Conservation (phyloP, 2,329 filamentous ascomycete species). For the Xylaria arbuscula region DNA sequence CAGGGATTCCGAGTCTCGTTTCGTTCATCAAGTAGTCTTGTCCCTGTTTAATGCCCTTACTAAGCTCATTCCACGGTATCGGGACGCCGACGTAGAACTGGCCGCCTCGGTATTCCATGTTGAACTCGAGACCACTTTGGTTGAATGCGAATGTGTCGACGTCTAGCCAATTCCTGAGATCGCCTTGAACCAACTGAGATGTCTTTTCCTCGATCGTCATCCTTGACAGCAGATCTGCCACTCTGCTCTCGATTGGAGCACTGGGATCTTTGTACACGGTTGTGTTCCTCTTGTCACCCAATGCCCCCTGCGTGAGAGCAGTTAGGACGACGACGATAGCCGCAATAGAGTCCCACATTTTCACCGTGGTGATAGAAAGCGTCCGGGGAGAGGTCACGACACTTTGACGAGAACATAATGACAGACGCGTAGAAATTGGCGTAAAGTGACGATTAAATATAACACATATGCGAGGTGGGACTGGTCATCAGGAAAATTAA, state of each 20-base stretch:
- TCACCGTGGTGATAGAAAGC: conserved; percentile 23
- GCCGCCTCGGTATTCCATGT: conserved; percentile 73
- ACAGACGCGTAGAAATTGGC: conserved; percentile 8
- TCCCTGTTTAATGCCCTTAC: conserved; percentile 69
- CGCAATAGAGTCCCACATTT: conserved; percentile 41
- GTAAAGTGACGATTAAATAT: conserved; percentile 34
- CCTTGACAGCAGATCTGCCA: conserved; percentile 73
- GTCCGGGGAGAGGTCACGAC: conserved; percentile 17
- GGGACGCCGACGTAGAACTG: conserved; percentile 79
- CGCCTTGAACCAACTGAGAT: conserved; percentile 75
- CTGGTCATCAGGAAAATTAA: conserved; percentile 2
- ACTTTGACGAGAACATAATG: neutral
- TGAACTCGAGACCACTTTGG: conserved; percentile 72
- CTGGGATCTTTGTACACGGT: conserved; percentile 71
- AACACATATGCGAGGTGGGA: neutral
- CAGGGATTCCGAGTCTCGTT: conserved; percentile 76
- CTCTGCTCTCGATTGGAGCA: conserved; percentile 70
- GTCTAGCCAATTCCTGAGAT: conserved; percentile 79
- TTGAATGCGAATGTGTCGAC: conserved; percentile 75
- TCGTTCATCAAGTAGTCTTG: conserved; percentile 77
- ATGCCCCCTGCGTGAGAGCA: conserved; percentile 33
- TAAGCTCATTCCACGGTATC: conserved; percentile 71
- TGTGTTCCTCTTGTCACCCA: conserved; percentile 34
- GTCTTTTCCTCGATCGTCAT: conserved; percentile 83
- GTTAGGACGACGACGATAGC: conserved; percentile 37